phyloP scores from a whole-genome alignment of 768 basidiomycete genomes.

The Tricholoma hemisulphureum region DNA sequence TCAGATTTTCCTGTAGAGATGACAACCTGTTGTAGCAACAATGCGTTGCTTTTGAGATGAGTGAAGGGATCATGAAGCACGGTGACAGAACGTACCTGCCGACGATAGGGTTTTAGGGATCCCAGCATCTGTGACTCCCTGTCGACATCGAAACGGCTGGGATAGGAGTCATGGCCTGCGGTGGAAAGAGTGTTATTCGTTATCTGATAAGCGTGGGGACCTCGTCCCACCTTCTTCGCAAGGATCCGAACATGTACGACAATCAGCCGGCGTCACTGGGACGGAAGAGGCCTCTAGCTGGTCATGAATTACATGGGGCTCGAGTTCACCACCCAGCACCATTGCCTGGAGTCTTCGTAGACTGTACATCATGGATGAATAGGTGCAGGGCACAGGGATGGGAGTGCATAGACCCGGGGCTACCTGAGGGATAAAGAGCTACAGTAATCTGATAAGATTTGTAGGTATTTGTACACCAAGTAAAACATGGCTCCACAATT shows the following conservation, averaged over 20 bases:
- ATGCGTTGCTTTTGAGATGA: not conserved
- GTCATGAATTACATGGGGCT: conserved; percentile 40
- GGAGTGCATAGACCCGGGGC: not conserved
- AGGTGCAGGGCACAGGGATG: conserved; percentile 6
- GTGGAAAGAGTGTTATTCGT: conserved; percentile 18
- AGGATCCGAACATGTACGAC: conserved; percentile 72
- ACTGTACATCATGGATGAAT: conserved; percentile 33
- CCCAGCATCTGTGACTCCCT: conserved; percentile 82
- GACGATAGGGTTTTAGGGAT: conserved; percentile 76
- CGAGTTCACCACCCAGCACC: conserved; percentile 39
- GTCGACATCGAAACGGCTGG: conserved; percentile 73
- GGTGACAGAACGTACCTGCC: conserved; percentile 52
- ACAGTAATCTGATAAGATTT: too few relatives aligned
- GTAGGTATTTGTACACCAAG: too few relatives aligned
- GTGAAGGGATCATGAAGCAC: conserved; percentile 1
- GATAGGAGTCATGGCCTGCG: conserved; percentile 72
- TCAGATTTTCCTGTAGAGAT: conserved; percentile 90
- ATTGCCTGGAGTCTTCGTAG: conserved; percentile 40
- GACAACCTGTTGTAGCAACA: conserved; percentile 54
- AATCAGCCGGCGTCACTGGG: conserved; percentile 66
- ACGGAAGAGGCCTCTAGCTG: conserved; percentile 57
- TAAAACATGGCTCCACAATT: too few relatives aligned
- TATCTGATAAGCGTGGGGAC: conserved; percentile 26
- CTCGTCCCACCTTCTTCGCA: conserved; percentile 61
- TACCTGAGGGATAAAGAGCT: too few relatives aligned